Evolutionary conservation across 495 filamentous ascomycete species (phyloP), one percentile per base, ranked within the genome.

Genomic region (Terfezia boudieri): DNA sequence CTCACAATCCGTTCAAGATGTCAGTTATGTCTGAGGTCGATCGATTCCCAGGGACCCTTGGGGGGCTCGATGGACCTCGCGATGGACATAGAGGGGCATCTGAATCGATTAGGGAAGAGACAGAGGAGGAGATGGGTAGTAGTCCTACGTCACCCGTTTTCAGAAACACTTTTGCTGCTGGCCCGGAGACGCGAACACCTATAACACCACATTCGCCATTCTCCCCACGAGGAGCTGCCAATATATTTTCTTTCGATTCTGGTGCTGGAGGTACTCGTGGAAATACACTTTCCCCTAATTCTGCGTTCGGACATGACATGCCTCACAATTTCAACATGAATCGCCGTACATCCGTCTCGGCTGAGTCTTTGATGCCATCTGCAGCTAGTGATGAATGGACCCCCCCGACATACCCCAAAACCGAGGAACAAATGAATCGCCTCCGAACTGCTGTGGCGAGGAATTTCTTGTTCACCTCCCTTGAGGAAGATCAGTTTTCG

Each of bases 291-390:
- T 54, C 52, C 12, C 56, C 56, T 35, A 54, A 50, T 49, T 11
- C 52, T 16, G 56, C 50, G 11, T 49, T 52, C 63, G 17, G 62
- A 64, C 78, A 84, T 51, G 83, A 81, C 55, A 86, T 94, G 61
- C 92, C 92, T 48, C 82, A 76, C 57, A 88, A 95, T 64, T 98
- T 95, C 68, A 89, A 88, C 65, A 78, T 94, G 72, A 82, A 76
- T 61, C 84, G 90, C 56, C 85, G 90, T 49, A 94, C 87, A 20
- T 96, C 90, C 8, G 92, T 98, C 36, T 96, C 92, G 50, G 90
- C 90, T 50, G 90, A 98, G 68, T 94, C 86, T 4, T 73, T 98
- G 58, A 93, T 92, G 67, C 90, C 90, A 14, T 81, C 82, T 37
- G 80, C 82, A 8, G 75, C 77, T 56, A 77, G 82, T 60, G 86